A percentile compares a stretch with the other conserved stretches of the same genome.
These are phyloP conservation scores for Aspergillus sclerotioniger DNA, from an alignment of 495 filamentous ascomycete genomes.

Conservation along the genomic window DNA sequence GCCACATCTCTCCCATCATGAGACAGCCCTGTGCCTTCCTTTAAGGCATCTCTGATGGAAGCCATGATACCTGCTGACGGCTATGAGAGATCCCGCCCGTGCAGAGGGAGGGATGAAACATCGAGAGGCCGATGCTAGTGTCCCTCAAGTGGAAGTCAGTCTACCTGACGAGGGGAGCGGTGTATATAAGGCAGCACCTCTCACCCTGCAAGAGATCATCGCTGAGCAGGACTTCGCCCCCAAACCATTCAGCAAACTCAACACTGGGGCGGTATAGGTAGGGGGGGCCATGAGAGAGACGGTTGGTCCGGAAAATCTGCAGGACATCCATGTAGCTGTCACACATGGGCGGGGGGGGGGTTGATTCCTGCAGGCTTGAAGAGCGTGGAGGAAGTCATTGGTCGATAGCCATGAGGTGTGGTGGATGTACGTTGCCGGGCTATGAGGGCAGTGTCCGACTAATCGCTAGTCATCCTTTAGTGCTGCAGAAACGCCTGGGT, in stretches of 20 bases:
- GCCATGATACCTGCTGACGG: neutral
- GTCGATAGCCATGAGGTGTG: neutral
- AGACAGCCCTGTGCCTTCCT: conserved; percentile 1
- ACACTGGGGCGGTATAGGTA: neutral
- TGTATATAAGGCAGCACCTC: neutral
- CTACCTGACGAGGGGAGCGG: neutral
- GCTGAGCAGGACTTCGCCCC: neutral
- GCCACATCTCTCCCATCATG: conserved; percentile 3
- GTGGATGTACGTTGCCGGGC: neutral
- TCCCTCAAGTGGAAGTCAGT: neutral
- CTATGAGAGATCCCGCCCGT: neutral
- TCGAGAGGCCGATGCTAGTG: neutral
- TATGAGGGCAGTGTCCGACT: conserved; percentile 1
- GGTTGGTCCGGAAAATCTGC: neutral
- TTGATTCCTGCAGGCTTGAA: neutral
- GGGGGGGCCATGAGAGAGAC: neutral
- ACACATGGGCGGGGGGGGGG: neutral
- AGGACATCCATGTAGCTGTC: neutral
- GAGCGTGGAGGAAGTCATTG: neutral
- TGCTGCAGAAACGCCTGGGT: neutral
- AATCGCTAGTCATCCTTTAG: neutral
- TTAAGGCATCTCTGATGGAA: neutral
- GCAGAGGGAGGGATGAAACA: neutral
- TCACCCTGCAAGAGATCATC: neutral
- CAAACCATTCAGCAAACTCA: neutral